Base-by-base conservation (phyloP, 116 monocot species). In the Thalassia testudinum region DNA sequence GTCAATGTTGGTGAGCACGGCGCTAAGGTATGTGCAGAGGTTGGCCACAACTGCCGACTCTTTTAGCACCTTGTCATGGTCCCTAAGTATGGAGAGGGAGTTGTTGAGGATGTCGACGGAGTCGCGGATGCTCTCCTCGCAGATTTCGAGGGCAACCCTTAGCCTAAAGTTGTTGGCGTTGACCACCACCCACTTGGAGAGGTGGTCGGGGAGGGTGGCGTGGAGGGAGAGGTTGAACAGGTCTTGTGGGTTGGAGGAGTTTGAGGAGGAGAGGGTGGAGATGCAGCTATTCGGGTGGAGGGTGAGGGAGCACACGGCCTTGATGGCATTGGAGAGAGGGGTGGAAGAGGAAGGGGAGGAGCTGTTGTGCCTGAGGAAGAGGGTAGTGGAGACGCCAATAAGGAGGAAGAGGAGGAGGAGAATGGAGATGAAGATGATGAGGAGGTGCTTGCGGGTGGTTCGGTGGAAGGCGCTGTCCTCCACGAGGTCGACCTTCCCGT, bases 171-270 rank as follows among this genome's bases (percentile, higher is more conserved):
- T 82, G 26, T 69, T 66, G n/a, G n/a, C n/a, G n/a, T n/a, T n/a
- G n/a, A n/a, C n/a, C n/a, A n/a, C n/a, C 24, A 64, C 23, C 0
- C 53, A 12, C 5, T 59, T 7, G 7, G 44, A 47, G 22, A 73
- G 27, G 14, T 42, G 8, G 26, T 61, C 68, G 14, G 79, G 47
- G 0, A 70, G 13, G 48, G 84, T 78, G 29, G 70, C 66, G 11
- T 15, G 7, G 43, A 90, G 69, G 1, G 90, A 72, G 62, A 80
- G 21, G 25, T 66, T 67, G 70, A 90, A 80, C 44, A 90, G 66
- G 61, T 72, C 72, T n/a, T 74, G 64, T 27, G 49, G 4, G 43
- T 66, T 58, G 34, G 53, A 44, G 58, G 49, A 26, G 52, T 21
- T 15, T 12, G 45, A 49, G 0, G 80, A 61, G 22, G 63, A 67